phyloP scores from a whole-genome alignment of 169 alveolate genomes.

The Plasmodium malariae region DNA sequence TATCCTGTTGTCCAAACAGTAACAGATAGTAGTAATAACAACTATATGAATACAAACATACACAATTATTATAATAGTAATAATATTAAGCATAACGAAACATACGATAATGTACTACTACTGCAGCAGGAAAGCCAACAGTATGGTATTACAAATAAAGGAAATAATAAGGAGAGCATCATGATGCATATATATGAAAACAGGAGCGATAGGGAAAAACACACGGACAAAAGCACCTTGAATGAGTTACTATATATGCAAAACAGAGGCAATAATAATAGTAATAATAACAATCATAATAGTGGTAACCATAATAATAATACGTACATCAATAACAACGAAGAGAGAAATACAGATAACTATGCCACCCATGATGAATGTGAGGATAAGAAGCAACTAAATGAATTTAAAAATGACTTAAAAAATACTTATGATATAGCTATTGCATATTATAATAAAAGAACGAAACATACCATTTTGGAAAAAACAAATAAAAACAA shows the following conservation, averaged over 20 bases:
- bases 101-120: no score
- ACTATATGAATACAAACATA: no score
- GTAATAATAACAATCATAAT: no score
- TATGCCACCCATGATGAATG: neutral
- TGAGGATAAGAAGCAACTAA: constrained; percentile 1
- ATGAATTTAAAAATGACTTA: constrained; percentile 19
- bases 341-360: neutral
- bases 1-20: no score
- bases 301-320: no score
- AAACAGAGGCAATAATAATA: no score
- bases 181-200: neutral
- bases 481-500: neutral
- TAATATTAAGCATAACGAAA: no score
- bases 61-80: no score
- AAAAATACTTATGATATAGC: constrained; percentile 34
- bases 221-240: neutral
- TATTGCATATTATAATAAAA: constrained; percentile 30
- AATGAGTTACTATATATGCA: neutral
- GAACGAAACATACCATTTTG: neutral
- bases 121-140: no score
- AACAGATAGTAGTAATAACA: no score
- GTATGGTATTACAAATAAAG: no score
- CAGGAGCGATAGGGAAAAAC: neutral
- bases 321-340: neutral
- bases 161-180: neutral